These are phyloP conservation scores for Suillus subaureus DNA, from an alignment of 768 basidiomycete species.

Conservation along the genomic window DNA sequence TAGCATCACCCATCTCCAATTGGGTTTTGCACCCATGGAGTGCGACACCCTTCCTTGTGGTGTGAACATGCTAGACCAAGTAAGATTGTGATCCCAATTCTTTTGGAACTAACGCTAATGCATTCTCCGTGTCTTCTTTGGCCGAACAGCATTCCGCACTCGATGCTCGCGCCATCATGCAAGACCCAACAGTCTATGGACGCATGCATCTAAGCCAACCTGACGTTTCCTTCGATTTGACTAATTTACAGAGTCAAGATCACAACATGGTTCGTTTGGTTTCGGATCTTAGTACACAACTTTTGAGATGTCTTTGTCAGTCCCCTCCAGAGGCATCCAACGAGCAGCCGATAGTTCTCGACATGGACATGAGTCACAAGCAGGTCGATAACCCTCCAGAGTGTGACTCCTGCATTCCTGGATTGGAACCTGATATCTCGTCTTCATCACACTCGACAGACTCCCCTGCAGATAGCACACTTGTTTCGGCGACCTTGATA, in stretches of 20 bases:
- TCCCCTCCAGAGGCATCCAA: not conserved
- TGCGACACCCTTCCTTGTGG: not conserved
- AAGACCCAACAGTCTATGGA: not conserved
- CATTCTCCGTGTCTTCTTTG: not conserved
- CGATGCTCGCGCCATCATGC: not conserved
- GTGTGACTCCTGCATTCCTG: not conserved
- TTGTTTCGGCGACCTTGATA: not conserved
- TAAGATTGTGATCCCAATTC: not conserved
- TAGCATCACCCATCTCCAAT: not conserved
- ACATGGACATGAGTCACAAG: not conserved
- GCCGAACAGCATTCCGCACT: not conserved
- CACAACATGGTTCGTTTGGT: not conserved
- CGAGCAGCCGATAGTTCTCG: not conserved
- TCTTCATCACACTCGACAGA: not conserved
- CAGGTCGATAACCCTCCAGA: not conserved
- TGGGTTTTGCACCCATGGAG: not conserved
- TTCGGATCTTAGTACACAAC: not conserved
- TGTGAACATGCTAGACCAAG: not conserved
- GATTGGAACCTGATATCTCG: not conserved
- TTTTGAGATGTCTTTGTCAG: not conserved
- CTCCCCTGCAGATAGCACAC: not conserved
- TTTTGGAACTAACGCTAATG: not conserved
- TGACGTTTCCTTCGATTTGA: not conserved
- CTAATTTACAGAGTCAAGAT: not conserved
- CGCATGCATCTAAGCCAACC: not conserved